Evolutionary conservation across 2,329 filamentous ascomycete species (phyloP).

Genomic region (Colletotrichum trifolii): DNA sequence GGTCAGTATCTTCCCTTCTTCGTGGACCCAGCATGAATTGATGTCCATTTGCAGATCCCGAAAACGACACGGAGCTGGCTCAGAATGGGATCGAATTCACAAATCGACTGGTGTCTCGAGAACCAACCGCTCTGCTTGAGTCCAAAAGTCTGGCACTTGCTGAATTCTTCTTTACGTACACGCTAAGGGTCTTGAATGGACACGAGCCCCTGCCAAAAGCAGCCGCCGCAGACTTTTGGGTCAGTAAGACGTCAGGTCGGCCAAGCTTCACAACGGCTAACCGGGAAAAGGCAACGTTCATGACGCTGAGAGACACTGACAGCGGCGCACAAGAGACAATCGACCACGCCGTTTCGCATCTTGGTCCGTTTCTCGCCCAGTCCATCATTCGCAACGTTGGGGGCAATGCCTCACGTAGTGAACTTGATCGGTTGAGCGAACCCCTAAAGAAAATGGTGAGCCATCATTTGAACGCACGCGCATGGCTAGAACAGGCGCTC

Average conservation of each 20-base stretch:
- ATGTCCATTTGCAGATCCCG: slow-evolving; percentile 55
- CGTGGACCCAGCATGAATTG: slow-evolving; percentile 20
- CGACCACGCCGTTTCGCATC: slow-evolving; percentile 63
- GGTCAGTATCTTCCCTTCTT: slow-evolving; percentile 51
- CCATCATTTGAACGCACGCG: slow-evolving; percentile 64
- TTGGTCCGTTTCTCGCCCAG: slow-evolving; percentile 70
- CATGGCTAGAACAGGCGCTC: slow-evolving; percentile 73
- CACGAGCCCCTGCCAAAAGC: slow-evolving; percentile 81
- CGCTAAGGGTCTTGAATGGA: slow-evolving; percentile 75
- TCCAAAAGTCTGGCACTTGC: slow-evolving; percentile 66
- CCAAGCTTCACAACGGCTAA: no score
- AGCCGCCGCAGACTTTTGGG: slow-evolving; percentile 81
- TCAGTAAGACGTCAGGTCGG: slow-evolving; percentile 42
- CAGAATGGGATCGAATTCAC: slow-evolving; percentile 81
- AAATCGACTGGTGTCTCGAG: slow-evolving; percentile 70
- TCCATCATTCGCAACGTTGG: slow-evolving; percentile 74
- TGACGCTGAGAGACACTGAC: slow-evolving; percentile 58
- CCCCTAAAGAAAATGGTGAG: slow-evolving; percentile 76
- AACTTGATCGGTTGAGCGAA: slow-evolving; percentile 77
- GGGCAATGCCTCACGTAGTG: slow-evolving; percentile 75
- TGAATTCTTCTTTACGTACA: slow-evolving; percentile 77
- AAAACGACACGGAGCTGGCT: slow-evolving; percentile 76
- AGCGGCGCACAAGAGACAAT: slow-evolving; percentile 55
- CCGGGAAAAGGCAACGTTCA: slow-evolving; percentile 60
- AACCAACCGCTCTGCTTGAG: slow-evolving; percentile 69